These are phyloP conservation scores for Rubia peregrina DNA, from an alignment of 305 asterid genomes.

Conservation along the genomic window DNA sequence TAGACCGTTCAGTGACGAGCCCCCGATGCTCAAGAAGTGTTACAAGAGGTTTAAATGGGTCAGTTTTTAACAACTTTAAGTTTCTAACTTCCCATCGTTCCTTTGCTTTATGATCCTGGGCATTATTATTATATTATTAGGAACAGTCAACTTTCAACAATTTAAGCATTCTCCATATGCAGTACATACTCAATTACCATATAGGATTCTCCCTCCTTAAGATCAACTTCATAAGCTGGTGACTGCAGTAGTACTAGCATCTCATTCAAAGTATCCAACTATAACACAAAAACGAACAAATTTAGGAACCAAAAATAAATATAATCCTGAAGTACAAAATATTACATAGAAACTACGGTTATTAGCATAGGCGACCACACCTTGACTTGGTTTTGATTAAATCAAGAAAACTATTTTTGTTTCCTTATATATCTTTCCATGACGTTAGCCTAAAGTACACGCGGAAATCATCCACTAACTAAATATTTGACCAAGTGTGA, in stretches of 20 bases:
- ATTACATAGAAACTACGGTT: conserved; percentile 5
- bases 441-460: not conserved
- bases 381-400: not conserved
- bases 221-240: conserved; percentile 28
- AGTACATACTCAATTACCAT: conserved; percentile 23
- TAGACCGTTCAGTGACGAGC: conserved; percentile 70
- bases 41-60: conserved; percentile 67
- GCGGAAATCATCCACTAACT: not conserved
- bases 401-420: not conserved
- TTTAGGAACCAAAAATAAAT: conserved; percentile 8
- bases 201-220: conserved; percentile 23
- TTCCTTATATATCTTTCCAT: not conserved
- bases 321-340: not conserved
- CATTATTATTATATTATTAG: conserved; percentile 13
- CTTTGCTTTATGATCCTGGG: conserved; percentile 34
- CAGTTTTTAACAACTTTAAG: conserved; percentile 29
- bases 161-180: conserved; percentile 4
- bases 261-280: conserved; percentile 91
- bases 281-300: conserved; percentile 23
- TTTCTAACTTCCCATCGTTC: conserved; percentile 24
- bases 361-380: not conserved
- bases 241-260: conserved; percentile 43
- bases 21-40: conserved; percentile 43
- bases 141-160: conserved; percentile 15
- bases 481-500: not conserved